Evolutionary conservation across 164 flowering plant species (phyloP).

Genomic region (Annona squamosa): DNA sequence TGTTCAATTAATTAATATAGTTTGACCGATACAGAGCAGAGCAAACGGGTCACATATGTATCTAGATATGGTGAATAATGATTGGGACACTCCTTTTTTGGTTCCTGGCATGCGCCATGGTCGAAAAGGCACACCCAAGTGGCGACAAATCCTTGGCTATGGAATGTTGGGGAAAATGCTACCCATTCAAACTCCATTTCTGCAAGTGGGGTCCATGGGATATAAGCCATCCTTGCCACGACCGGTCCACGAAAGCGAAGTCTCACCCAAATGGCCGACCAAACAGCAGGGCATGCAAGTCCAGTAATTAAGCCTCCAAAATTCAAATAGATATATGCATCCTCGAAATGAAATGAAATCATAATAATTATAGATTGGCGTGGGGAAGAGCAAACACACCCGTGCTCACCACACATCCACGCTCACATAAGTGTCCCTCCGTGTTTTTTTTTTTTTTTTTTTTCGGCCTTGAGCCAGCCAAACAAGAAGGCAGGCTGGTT

Average conservation of each 20-base stretch:
- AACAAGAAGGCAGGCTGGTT: conserved; percentile 12
- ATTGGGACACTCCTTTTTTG: not conserved
- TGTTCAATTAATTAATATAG: too few species aligned
- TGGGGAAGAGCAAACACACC: conserved; percentile 42
- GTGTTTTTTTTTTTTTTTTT: too few species aligned
- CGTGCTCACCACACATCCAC: conserved; percentile 49
- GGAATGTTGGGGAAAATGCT: not conserved
- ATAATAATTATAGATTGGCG: conserved; percentile 11
- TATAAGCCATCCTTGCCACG: not conserved
- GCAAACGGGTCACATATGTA: too few species aligned
- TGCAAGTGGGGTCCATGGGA: not conserved
- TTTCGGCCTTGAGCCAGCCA: not conserved
- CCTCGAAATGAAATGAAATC: not conserved
- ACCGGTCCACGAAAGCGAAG: not conserved
- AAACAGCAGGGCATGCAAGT: not conserved
- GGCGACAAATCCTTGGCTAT: not conserved
- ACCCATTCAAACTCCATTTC: not conserved
- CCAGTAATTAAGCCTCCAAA: not conserved
- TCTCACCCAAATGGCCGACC: not conserved
- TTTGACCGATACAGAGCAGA: too few species aligned
- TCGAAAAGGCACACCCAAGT: not conserved
- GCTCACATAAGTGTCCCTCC: conserved; percentile 12
- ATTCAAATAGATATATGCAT: not conserved
- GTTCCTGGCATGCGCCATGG: not conserved
- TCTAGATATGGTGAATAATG: not conserved